Conservation (phyloP, 2,329 filamentous ascomycete species). For the Xylariaceae sp. region DNA sequence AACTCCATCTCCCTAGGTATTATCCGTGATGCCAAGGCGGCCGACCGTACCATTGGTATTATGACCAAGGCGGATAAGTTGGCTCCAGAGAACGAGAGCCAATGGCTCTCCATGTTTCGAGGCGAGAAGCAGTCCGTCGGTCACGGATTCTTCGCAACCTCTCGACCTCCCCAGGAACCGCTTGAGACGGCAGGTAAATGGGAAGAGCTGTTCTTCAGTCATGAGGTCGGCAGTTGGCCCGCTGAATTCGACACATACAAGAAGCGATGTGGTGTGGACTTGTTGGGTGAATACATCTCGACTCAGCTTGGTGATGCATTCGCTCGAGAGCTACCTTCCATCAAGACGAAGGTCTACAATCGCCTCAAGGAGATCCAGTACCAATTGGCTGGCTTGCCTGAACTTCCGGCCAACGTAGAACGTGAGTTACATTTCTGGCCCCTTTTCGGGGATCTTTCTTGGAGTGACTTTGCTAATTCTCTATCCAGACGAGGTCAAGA, state of each 20-base stretch:
- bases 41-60: slow-evolving; percentile 62
- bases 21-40: slow-evolving; percentile 53
- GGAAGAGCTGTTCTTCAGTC: slow-evolving; percentile 50
- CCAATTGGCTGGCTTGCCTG: slow-evolving; percentile 56
- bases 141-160: slow-evolving; percentile 75
- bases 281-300: slow-evolving; percentile 48
- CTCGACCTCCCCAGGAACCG: slow-evolving; percentile 53
- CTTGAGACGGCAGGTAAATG: slow-evolving; percentile 48
- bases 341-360: slow-evolving; percentile 47
- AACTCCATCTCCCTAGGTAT: slow-evolving; percentile 67
- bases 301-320: slow-evolving; percentile 51
- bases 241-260: slow-evolving; percentile 42
- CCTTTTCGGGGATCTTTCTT: too few relatives aligned
- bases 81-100: slow-evolving; percentile 42
- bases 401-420: slow-evolving; percentile 63
- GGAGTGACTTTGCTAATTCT: background rate
- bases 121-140: slow-evolving; percentile 58
- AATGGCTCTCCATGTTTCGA: slow-evolving; percentile 60
- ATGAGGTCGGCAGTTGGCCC: slow-evolving; percentile 42
- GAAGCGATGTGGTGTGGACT: slow-evolving; percentile 49
- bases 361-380: slow-evolving; percentile 48
- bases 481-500: slow-evolving; percentile 48
- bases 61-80: slow-evolving; percentile 81
- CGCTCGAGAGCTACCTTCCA: slow-evolving; percentile 47
- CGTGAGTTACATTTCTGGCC: slow-evolving; percentile 20